Evolutionary conservation across 2,329 filamentous ascomycete genomes (phyloP).

Genomic region (Setomelanomma holmii): DNA sequence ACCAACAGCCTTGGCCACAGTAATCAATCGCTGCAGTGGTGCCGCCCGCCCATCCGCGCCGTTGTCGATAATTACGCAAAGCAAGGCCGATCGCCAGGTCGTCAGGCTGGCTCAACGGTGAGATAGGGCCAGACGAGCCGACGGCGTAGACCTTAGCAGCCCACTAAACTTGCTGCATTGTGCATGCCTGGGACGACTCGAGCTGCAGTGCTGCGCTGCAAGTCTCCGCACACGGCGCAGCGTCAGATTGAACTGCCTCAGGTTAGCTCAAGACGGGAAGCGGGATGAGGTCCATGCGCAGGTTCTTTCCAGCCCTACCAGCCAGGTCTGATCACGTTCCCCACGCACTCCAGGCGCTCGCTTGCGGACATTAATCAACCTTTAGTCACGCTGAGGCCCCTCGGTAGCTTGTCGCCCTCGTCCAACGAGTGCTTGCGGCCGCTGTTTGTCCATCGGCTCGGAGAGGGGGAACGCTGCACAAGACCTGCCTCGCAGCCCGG

Average conservation of each 20-base stretch:
- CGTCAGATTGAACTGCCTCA: conserved; percentile 18
- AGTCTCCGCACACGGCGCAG: conserved; percentile 18
- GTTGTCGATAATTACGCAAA: conserved; percentile 27
- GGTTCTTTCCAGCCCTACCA: conserved; percentile 27
- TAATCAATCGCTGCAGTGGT: conserved; percentile 25
- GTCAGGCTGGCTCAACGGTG: conserved; percentile 22
- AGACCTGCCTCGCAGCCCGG: not conserved
- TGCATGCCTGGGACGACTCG: conserved; percentile 17
- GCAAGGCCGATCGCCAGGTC: conserved; percentile 24
- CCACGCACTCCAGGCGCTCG: conserved; percentile 17
- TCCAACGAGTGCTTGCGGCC: not conserved
- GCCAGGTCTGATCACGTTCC: conserved; percentile 10
- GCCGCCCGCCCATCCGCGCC: conserved; percentile 31
- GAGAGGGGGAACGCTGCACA: not conserved
- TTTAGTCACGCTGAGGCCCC: conserved; percentile 10
- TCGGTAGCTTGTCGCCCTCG: conserved; percentile 1
- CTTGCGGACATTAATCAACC: conserved; percentile 8
- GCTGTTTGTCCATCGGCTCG: conserved; percentile 12
- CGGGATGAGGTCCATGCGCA: conserved; percentile 11
- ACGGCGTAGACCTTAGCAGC: conserved; percentile 9
- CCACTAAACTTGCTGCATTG: not conserved
- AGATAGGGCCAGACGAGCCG: conserved; percentile 17
- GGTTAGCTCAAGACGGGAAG: conserved; percentile 20
- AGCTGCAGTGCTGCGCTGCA: conserved; percentile 23
- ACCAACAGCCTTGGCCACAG: conserved; percentile 25